phyloP scores from a whole-genome alignment of 2,329 filamentous ascomycete species.

The Amphichorda felina region DNA sequence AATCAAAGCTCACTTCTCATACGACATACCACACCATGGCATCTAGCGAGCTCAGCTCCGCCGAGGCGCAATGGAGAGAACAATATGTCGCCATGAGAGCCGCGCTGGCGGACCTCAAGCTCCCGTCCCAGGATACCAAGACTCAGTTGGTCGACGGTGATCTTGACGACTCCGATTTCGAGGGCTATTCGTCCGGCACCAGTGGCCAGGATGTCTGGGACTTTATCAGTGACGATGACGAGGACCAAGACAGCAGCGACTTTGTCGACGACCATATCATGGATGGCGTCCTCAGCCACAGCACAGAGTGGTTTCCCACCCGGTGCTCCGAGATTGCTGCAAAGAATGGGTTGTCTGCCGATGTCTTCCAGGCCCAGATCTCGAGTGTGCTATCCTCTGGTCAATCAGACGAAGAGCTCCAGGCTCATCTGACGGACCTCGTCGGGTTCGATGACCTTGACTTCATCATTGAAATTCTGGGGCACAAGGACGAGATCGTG shows the following conservation, averaged over 20 bases:
- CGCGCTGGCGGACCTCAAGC: slow-evolving; percentile 62
- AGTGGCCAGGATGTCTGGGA: slow-evolving; percentile 84
- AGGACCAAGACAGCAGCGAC: slow-evolving; percentile 55
- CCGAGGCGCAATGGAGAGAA: slow-evolving; percentile 62
- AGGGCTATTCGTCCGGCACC: slow-evolving; percentile 41
- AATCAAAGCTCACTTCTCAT: no score
- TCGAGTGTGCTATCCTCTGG: slow-evolving; percentile 58
- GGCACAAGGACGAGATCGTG: slow-evolving; percentile 59
- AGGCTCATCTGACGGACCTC: slow-evolving; percentile 79
- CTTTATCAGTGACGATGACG: slow-evolving; percentile 63
- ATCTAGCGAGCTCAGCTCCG: slow-evolving; percentile 21
- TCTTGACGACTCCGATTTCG: slow-evolving; percentile 53
- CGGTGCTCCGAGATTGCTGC: slow-evolving; percentile 57
- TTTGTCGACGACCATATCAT: slow-evolving; percentile 34
- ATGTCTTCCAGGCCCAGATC: slow-evolving; percentile 68
- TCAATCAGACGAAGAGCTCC: slow-evolving; percentile 72
- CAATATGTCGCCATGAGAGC: slow-evolving; percentile 80
- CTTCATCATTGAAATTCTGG: slow-evolving; percentile 82
- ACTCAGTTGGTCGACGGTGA: slow-evolving; percentile 26
- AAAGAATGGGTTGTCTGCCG: slow-evolving; percentile 54
- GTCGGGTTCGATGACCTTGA: slow-evolving; percentile 91
- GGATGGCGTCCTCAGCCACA: slow-evolving; percentile 7
- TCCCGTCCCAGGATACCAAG: slow-evolving; percentile 22
- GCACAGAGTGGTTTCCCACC: slow-evolving; percentile 52
- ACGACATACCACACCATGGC: slow-evolving; percentile 23